Conservation (phyloP, 805 yeast species). For the Blastobotrys americana region DNA sequence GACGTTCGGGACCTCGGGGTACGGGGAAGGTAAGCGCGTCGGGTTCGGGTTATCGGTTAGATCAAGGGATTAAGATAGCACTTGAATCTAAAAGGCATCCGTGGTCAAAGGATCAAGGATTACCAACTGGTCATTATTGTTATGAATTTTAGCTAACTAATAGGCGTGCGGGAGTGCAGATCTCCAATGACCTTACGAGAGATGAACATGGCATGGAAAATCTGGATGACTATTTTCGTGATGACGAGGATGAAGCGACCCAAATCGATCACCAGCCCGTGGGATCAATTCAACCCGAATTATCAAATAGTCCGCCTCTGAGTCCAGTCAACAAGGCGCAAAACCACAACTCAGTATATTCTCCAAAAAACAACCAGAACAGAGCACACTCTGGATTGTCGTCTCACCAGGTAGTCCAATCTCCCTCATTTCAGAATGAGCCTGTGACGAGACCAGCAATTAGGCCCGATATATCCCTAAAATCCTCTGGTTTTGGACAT, state of each 20-base stretch:
- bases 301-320: neutral
- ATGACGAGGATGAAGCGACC: neutral
- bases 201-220: constrained; percentile 23
- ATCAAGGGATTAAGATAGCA: too few relatives aligned
- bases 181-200: constrained; percentile 11
- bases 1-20: neutral
- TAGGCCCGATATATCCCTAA: too few relatives aligned
- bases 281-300: too few relatives aligned
- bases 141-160: neutral
- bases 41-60: too few relatives aligned
- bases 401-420: too few relatives aligned
- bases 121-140: constrained; percentile 2
- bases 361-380: too few relatives aligned
- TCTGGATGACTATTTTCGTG: constrained; percentile 18
- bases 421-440: too few relatives aligned
- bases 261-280: too few relatives aligned
- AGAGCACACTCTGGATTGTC: too few relatives aligned
- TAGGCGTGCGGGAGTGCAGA: constrained; percentile 18
- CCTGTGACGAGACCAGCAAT: too few relatives aligned
- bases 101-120: constrained; percentile 1
- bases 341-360: neutral
- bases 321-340: neutral
- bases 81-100: too few relatives aligned
- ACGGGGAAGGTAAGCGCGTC: neutral
- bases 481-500: too few relatives aligned